Evolutionary conservation across 2,329 filamentous ascomycete genomes (phyloP).

Genomic region (Scolecobasidium constrictum): DNA sequence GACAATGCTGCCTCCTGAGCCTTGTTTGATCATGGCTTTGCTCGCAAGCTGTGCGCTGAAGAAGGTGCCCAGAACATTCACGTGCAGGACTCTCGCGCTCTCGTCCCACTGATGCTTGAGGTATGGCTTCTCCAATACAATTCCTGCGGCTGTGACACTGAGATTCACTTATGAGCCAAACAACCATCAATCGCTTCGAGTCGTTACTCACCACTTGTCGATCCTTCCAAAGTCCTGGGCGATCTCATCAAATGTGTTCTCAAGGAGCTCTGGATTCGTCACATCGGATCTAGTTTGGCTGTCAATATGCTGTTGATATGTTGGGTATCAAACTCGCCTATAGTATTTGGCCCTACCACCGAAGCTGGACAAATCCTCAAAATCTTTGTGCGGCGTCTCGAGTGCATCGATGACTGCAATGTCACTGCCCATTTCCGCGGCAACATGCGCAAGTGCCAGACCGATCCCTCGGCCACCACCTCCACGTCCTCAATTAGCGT

Average conservation of each 20-base stretch:
- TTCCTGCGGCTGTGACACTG: neutral
- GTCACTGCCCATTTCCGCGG: constrained; percentile 79
- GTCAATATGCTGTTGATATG: neutral
- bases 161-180: too few species aligned
- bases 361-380: neutral
- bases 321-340: too few species aligned
- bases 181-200: too few species aligned
- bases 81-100: constrained; percentile 10
- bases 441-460: constrained; percentile 83
- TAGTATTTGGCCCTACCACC: neutral
- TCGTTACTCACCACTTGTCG: too few species aligned
- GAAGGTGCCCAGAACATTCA: constrained; percentile 36
- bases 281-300: neutral
- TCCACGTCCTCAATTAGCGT: too few species aligned
- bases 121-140: neutral
- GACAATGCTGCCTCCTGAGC: constrained; percentile 41
- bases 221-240: neutral
- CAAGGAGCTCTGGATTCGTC: neutral
- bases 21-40: constrained; percentile 40
- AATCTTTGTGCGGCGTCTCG: neutral
- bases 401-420: constrained; percentile 53
- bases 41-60: constrained; percentile 39
- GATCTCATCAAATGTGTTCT: neutral
- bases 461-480: constrained; percentile 84
- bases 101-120: neutral